Conservation (phyloP, 2,329 filamentous ascomycete species). For the Aspergillus viridinutans region DNA sequence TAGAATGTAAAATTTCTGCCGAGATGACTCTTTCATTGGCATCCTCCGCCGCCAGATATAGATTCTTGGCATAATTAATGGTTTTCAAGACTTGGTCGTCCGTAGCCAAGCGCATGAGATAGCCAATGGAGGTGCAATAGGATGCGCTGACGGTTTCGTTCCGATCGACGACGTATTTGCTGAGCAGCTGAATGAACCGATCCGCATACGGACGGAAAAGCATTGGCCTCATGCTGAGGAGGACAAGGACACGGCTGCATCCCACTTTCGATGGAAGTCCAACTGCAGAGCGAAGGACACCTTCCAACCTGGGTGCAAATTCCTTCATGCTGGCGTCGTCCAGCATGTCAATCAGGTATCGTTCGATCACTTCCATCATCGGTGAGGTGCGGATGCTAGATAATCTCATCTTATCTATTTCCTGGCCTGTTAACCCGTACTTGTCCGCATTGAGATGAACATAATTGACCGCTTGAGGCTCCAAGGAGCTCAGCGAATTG, state of each 20-base stretch:
- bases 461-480: constrained; percentile 87
- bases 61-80: constrained; percentile 54
- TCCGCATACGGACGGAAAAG: constrained; percentile 73
- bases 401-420: constrained; percentile 83
- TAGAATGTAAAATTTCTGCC: constrained; percentile 75
- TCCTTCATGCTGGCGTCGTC: constrained; percentile 73
- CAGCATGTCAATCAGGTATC: constrained; percentile 72
- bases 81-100: constrained; percentile 55
- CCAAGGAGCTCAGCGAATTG: constrained; percentile 77
- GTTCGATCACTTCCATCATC: constrained; percentile 86
- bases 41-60: constrained; percentile 81
- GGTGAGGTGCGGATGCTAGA: constrained; percentile 79
- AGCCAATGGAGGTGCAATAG: constrained; percentile 82
- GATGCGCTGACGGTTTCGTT: constrained; percentile 91
- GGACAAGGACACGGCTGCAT: constrained; percentile 77
- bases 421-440: constrained; percentile 78
- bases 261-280: constrained; percentile 93
- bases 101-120: constrained; percentile 66
- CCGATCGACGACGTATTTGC: constrained; percentile 79
- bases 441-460: constrained; percentile 82
- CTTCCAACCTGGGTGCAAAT: constrained; percentile 68
- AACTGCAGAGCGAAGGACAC: constrained; percentile 77
- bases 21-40: constrained; percentile 69
- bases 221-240: constrained; percentile 71
- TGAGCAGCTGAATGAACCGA: constrained; percentile 69